phyloP scores from a whole-genome alignment of 2,329 filamentous ascomycete genomes.

The Botrytis aclada region DNA sequence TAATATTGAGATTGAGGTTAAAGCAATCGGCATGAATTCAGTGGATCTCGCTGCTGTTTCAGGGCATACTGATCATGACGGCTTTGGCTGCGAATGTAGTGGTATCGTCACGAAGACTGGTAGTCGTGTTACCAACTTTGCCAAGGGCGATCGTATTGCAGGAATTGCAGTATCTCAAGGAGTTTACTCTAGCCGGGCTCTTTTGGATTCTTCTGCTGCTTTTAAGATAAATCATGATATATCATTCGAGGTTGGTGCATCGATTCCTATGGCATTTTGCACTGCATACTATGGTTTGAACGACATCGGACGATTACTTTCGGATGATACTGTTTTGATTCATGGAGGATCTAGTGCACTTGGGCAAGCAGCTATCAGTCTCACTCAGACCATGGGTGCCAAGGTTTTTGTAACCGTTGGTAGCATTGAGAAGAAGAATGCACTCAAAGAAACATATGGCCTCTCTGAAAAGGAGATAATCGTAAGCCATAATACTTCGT shows the following conservation, averaged over 20 bases:
- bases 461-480: constrained; percentile 43
- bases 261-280: constrained; percentile 31
- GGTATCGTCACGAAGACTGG: constrained; percentile 39
- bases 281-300: constrained; percentile 33
- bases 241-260: constrained; percentile 31
- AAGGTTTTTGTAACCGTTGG: constrained; percentile 35
- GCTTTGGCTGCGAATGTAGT: constrained; percentile 40
- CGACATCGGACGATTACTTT: constrained; percentile 29
- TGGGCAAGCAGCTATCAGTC: constrained; percentile 39
- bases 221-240: constrained; percentile 27
- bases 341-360: constrained; percentile 38
- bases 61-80: constrained; percentile 35
- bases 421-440: constrained; percentile 24
- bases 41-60: constrained; percentile 37
- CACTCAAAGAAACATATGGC: constrained; percentile 32
- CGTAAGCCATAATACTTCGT: constrained; percentile 39
- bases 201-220: constrained; percentile 26
- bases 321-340: constrained; percentile 38
- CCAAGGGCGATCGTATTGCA: constrained; percentile 38
- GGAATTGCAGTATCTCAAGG: constrained; percentile 25
- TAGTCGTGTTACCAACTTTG: constrained; percentile 27
- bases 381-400: constrained; percentile 32
- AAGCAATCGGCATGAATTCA: constrained; percentile 34
- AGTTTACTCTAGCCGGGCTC: constrained; percentile 31
- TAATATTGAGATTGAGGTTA: constrained; percentile 35